Evolutionary conservation across 345 rosid genomes (phyloP), one percentile per base, ranked within the genome.

Genomic region (Hibiscus tridactylites): DNA sequence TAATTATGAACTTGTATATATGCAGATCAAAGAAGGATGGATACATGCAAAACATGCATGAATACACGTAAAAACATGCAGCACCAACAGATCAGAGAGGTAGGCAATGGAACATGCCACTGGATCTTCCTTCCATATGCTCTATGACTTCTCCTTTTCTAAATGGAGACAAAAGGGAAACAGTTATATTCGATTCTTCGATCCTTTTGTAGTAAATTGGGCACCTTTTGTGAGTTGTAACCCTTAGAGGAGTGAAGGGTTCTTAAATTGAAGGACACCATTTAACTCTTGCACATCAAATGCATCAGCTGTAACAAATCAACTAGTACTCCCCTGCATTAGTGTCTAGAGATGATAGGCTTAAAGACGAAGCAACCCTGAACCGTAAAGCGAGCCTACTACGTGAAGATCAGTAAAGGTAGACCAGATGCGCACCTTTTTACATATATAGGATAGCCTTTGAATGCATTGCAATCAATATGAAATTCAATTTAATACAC

Each of bases 61-160:
- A 70, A n/a, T 57, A 71, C 69, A 62, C 76, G 80, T 47, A 74
- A 80, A 71, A 71, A 54, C 76, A 80, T 77, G 80, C 76, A 80
- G 24, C 59, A 29, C 42, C 35, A 71, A 53, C 5, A 26, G 15
- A 65, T 21, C 53, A 31, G 39, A 47, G 52, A 54, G n/a, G 29
- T 71, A 44, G 17, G 67, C 57, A 72, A 15, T n/a, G 65, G 81
- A 81, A 75, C 71, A 81, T 77, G 79, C 77, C 75, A 53, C 9
- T 33, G 75, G 75, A 81, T 69, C 68, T 72, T 81, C 81, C 75
- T 71, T 74, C 61, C 31, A 11, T 60, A 72, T 57, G 61, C 59
- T 52, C 9, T 53, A 65, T 33, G 47, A 37, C 47, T 39, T 76
- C 60, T 15, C n/a, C 21, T 50, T 52, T 17, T 6, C 19, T 19